These are phyloP conservation scores for Ochromonas danica DNA, from an alignment of 108 stramenopile genomes.

Conservation along the genomic window DNA sequence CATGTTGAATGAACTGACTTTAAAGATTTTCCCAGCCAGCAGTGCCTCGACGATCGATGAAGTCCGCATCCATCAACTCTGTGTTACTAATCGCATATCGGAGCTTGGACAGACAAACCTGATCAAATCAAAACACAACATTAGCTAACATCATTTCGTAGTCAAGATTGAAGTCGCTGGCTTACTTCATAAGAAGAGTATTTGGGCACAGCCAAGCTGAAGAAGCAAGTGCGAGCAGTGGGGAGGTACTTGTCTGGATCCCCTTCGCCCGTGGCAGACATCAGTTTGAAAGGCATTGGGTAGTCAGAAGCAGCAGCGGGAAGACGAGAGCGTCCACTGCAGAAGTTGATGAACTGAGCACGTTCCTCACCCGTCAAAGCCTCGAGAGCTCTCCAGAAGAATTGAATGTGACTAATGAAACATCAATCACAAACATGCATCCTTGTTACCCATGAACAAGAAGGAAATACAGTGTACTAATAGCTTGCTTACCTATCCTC, in stretches of 20 bases:
- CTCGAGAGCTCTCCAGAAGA: conserved; percentile 55
- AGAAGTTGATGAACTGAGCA: conserved; percentile 51
- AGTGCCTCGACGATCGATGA: conserved; percentile 32
- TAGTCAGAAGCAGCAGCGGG: conserved; percentile 53
- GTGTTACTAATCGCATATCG: conserved; percentile 55
- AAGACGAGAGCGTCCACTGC: conserved; percentile 55
- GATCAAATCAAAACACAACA: not conserved
- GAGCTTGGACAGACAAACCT: conserved; percentile 47
- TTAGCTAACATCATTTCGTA: not conserved
- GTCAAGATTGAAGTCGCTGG: not conserved
- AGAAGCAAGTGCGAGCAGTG: conserved; percentile 66
- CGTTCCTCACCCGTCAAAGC: conserved; percentile 48
- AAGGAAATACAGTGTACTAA: not conserved
- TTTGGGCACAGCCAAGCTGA: conserved; percentile 55
- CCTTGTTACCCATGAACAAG: too few relatives aligned
- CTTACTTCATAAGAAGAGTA: conserved; percentile 47
- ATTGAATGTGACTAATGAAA: conserved; percentile 38
- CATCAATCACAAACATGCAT: not conserved
- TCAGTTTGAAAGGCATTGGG: conserved; percentile 57
- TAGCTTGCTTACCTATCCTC: conserved; percentile 4
- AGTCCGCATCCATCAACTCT: conserved; percentile 60
- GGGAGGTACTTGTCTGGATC: conserved; percentile 61
- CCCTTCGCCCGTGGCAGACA: conserved; percentile 41
- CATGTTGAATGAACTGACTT: too few relatives aligned
- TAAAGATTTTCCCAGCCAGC: conserved; percentile 7